These are phyloP conservation scores for Erodium texanum DNA, from an alignment of 441 rosid species.

Conservation along the genomic window DNA sequence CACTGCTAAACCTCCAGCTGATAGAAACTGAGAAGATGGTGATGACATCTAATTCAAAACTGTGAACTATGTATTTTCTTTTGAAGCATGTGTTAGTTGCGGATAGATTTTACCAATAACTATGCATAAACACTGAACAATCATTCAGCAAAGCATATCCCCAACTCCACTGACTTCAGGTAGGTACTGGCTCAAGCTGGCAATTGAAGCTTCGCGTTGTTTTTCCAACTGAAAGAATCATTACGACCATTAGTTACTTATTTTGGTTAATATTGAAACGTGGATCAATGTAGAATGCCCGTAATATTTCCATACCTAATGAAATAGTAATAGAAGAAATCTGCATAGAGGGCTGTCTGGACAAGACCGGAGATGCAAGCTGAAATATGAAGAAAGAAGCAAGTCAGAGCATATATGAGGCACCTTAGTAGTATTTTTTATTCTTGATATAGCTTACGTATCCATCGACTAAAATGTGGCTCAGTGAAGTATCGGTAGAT, in stretches of 20 bases:
- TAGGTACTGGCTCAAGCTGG: constrained; percentile 47
- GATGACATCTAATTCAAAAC: constrained; percentile 6
- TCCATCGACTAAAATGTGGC: constrained; percentile 65
- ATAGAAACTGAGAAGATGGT: neutral
- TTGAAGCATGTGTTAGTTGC: neutral
- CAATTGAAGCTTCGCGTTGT: constrained; percentile 77
- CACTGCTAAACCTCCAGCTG: neutral
- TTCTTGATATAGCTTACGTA: constrained; percentile 37
- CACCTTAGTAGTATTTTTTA: neutral
- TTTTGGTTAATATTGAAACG: neutral
- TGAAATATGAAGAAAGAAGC: constrained; percentile 23
- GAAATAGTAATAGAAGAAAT: constrained; percentile 90
- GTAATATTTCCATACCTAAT: constrained; percentile 39
- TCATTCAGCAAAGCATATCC: constrained; percentile 5
- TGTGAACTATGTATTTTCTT: constrained; percentile 10
- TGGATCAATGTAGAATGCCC: neutral
- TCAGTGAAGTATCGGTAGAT: constrained; percentile 78
- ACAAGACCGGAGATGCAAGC: constrained; percentile 76
- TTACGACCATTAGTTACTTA: neutral
- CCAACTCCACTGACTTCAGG: neutral
- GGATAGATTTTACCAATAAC: neutral
- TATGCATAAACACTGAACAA: neutral
- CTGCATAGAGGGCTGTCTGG: constrained; percentile 82
- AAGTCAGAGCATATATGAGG: constrained; percentile 10
- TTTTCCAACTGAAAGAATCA: constrained; percentile 62